Evolutionary conservation across 768 basidiomycete genomes (phyloP), one percentile per base, ranked within the genome.

Genomic region (Udeniomyces megalosporus): DNA sequence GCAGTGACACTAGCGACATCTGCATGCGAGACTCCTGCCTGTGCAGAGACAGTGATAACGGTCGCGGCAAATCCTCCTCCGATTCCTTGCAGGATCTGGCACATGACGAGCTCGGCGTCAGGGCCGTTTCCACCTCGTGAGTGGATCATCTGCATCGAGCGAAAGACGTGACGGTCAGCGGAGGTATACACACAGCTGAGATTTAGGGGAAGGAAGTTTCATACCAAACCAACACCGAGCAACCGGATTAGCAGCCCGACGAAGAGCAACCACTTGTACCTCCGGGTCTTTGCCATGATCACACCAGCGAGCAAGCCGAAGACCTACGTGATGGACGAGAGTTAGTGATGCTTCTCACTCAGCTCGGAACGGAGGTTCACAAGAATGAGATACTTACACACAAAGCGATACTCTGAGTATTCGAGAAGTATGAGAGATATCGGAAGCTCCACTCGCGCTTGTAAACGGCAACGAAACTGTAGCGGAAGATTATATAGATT

Each of bases 1-100:
- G 83, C 82, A 6, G 82, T 85, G 47, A 80, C 80, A 67, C 81
- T 81, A 0, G 82, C 84, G 6, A 85, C 80, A 62, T 85, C 84
- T 12, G 70, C 70, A 67, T 84, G 84, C 0, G 80, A 75, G 3
- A 84, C 84, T 12, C 79, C 75, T 3, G 82, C 84, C 68, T 85
- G 84, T 3, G 83, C 80, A 32, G 78, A 80, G 42, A 83, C 81
- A 68, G 81, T 81, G 1, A 77, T 71, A 42, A 17, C 38, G 38
- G 17, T 42, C 8, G 38, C 38, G 22, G 84, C 83, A 60, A 86
- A 77, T 17, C 84, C 85, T 15, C 85, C 85, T 20, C 85, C 85
- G 10, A 82, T 74, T 51, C 85, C 85, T 73, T 86, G 85, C 17
- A 88, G 75, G 54, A 86, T 71, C 67, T 88, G 85, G 24, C 79